Conservation (phyloP, 2,329 filamentous ascomycete species). For the Diatrype stigma region DNA sequence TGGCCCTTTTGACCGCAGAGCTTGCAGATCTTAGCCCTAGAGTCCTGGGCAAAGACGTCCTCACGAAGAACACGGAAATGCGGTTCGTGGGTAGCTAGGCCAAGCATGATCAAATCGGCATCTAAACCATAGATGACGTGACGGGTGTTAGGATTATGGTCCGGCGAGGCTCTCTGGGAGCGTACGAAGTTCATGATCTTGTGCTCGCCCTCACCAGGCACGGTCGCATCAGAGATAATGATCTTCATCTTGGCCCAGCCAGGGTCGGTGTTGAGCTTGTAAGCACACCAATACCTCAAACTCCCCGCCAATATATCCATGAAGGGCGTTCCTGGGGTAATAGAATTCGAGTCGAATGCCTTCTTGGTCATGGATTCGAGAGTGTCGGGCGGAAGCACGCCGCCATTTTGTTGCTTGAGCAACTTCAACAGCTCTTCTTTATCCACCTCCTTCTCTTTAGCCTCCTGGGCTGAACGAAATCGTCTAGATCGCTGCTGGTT, state of each 20-base stretch:
- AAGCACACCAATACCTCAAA: constrained; percentile 93
- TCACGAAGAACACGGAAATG: constrained; percentile 95
- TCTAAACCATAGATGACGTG: constrained; percentile 98
- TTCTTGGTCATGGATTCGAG: constrained; percentile 69
- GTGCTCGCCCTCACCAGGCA: constrained; percentile 96
- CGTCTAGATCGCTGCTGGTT: constrained; percentile 96
- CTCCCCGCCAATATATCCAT: constrained; percentile 93
- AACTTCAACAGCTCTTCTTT: constrained; percentile 84
- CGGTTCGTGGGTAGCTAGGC: constrained; percentile 93
- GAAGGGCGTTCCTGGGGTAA: constrained; percentile 95
- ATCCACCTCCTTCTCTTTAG: constrained; percentile 87
- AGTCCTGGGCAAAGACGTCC: constrained; percentile 91
- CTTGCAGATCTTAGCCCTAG: constrained; percentile 75
- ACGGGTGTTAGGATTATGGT: constrained; percentile 92
- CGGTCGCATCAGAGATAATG: constrained; percentile 96
- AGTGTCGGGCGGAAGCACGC: constrained; percentile 57
- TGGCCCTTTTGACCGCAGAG: constrained; percentile 92
- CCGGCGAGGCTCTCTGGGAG: constrained; percentile 83
- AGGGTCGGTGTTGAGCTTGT: constrained; percentile 95
- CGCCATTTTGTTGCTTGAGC: constrained; percentile 72
- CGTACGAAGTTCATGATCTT: constrained; percentile 99
- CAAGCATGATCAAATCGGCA: constrained; percentile 98
- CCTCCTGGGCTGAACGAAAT: constrained; percentile 91
- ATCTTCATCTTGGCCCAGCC: constrained; percentile 95
- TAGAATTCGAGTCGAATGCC: constrained; percentile 83